Percentiles rank a stretch among this genome's conserved stretches.
These are phyloP conservation scores for Xylaria sp. DNA, from an alignment of 2,329 filamentous ascomycete genomes.

Conservation along the genomic window DNA sequence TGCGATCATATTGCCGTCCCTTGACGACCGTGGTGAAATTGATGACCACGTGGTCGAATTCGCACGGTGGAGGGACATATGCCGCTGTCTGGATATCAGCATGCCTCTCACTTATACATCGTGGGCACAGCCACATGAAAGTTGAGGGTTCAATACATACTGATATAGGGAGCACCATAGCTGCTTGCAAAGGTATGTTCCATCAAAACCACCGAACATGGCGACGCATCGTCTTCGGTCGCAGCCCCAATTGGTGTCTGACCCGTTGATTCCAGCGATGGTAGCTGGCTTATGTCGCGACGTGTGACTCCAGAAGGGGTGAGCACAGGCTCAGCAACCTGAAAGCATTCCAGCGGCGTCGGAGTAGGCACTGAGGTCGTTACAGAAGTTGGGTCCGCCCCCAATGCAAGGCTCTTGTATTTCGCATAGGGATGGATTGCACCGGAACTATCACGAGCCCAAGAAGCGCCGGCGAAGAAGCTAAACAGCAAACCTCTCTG, in stretches of 20 bases:
- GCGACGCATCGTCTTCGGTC: conserved; percentile 44
- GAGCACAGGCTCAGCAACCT: conserved; percentile 74
- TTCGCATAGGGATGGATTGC: conserved; percentile 43
- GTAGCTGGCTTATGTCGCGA: conserved; percentile 50
- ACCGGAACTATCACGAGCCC: conserved; percentile 30
- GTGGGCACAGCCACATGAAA: neutral
- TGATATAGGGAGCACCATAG: conserved; percentile 79
- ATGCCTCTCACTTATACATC: neutral
- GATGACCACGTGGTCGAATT: conserved; percentile 79
- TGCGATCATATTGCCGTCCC: conserved; percentile 80
- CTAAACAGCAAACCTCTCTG: conserved; percentile 32
- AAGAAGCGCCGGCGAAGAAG: conserved; percentile 37
- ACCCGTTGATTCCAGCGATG: conserved; percentile 38
- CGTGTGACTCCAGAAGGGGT: conserved; percentile 57
- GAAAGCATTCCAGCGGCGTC: conserved; percentile 68
- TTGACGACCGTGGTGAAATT: conserved; percentile 79
- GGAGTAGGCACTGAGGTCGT: conserved; percentile 29
- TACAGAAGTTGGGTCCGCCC: conserved; percentile 21
- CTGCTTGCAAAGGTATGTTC: conserved; percentile 76
- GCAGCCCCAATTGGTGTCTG: conserved; percentile 32
- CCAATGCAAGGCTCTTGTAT: conserved; percentile 37
- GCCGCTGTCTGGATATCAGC: conserved; percentile 56
- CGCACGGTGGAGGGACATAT: conserved; percentile 74
- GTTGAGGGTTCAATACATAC: conserved; percentile 53
- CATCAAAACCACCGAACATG: conserved; percentile 71